Conservation (phyloP, 495 filamentous ascomycete species). For the Pyronema omphalodes region DNA sequence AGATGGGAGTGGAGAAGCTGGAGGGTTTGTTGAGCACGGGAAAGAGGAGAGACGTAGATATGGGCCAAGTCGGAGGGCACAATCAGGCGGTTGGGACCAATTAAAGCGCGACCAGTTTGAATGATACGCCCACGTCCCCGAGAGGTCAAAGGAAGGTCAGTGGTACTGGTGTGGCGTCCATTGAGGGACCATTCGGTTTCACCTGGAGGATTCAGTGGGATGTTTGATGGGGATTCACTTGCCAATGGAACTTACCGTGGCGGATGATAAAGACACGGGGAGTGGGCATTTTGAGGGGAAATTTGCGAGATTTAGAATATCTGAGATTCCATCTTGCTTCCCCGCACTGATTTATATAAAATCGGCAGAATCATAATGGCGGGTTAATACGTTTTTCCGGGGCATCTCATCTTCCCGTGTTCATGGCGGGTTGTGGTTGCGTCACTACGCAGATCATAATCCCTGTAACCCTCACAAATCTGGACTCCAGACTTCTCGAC, state of each 20-base stretch:
- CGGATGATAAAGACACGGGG: slow-evolving; percentile 84
- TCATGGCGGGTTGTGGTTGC: not conserved
- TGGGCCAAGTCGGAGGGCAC: slow-evolving; percentile 64
- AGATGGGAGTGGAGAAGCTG: slow-evolving; percentile 46
- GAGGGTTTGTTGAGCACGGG: slow-evolving; percentile 70
- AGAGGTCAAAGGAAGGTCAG: slow-evolving; percentile 68
- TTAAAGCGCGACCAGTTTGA: slow-evolving; percentile 64
- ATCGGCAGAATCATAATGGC: too few relatives aligned
- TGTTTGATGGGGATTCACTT: not conserved
- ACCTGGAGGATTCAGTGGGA: slow-evolving; percentile 15
- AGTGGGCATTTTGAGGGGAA: slow-evolving; percentile 21
- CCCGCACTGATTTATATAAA: too few relatives aligned
- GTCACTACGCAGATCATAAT: not conserved
- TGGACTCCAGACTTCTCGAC: not conserved
- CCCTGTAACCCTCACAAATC: not conserved
- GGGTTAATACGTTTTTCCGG: too few relatives aligned
- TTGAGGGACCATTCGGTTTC: slow-evolving; percentile 88
- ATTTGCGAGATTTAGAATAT: too few relatives aligned
- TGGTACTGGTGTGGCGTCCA: slow-evolving; percentile 72
- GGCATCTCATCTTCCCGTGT: too few relatives aligned
- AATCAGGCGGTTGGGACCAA: slow-evolving; percentile 72
- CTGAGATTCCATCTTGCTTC: too few relatives aligned
- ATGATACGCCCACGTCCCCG: slow-evolving; percentile 73
- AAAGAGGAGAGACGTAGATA: slow-evolving; percentile 81
- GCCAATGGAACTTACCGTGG: slow-evolving; percentile 32